Evolutionary conservation across 2,329 filamentous ascomycete genomes (phyloP), one percentile per base, ranked within the genome.

Genomic region (Apiospora koreana): DNA sequence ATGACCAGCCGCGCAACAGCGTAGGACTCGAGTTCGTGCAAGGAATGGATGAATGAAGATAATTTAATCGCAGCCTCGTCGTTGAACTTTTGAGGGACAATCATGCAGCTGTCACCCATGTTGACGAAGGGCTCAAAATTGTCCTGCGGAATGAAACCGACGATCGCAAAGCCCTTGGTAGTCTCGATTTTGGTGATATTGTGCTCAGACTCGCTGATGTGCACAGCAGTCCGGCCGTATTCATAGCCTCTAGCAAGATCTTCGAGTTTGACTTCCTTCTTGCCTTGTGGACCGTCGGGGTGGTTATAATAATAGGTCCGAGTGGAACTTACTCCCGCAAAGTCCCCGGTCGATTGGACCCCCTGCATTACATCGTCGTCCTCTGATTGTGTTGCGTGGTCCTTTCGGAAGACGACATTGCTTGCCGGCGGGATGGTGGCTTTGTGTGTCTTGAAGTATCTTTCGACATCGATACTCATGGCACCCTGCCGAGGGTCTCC

Each of bases 191-290:
- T 94, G n/a, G 94, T 97, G 70, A 98, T 90, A 74, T 95, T 94
- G 79, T 92, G 88, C 76, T 99, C 95, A 0, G 92, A 92, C 75
- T 95, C 91, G 74, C 90, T 93, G 74, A 99, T 97, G 74, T 93
- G 91, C 1, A 99, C 95, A 2, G 93, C 94, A 0, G 95, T 98
- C 70, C 94, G 89, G 64, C 96, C 96, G 79, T 99, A 99, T 77
- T 94, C 91, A 77, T 95, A 99, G 0, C 96, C 96, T 79, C 94
- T 97, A n/a, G 94, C 94, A 46, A 99, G 86, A 21, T 94, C 89
- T 18, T 97, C 94, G 70, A 90, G 90, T 38, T 93, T 89, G 35
- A 99, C 91, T 68, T 97, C 94, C 69, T 87, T 87, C 81, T 95
- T 97, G 16, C 93, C 93, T 21, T 93, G 94, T 0, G 92, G 90